Evolutionary conservation across 805 yeast species (phyloP).

Genomic region (Grigorovia humatica): DNA sequence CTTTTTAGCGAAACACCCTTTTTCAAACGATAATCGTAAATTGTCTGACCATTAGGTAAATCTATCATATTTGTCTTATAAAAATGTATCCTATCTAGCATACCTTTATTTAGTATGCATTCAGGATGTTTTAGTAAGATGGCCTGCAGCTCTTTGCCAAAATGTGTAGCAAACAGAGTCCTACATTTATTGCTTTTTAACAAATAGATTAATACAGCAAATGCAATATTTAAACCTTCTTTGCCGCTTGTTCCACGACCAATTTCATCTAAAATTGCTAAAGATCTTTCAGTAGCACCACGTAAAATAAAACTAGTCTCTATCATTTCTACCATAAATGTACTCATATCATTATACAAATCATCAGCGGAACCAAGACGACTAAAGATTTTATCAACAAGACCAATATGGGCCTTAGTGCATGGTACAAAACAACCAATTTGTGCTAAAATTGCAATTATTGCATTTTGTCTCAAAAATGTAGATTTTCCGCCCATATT

Average conservation of each 20-base stretch:
- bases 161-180: constrained; percentile 85
- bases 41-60: constrained; percentile 15
- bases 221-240: constrained; percentile 83
- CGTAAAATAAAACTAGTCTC: constrained; percentile 65
- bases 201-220: constrained; percentile 55
- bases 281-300: constrained; percentile 54
- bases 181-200: constrained; percentile 48
- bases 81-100: constrained; percentile 11
- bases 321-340: constrained; percentile 88
- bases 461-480: constrained; percentile 61
- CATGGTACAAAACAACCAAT: constrained; percentile 71
- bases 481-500: constrained; percentile 85
- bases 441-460: constrained; percentile 59
- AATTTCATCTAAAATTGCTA: constrained; percentile 77
- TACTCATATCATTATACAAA: constrained; percentile 65
- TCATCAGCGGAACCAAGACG: constrained; percentile 83
- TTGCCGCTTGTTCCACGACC: constrained; percentile 82
- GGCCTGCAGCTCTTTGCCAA: constrained; percentile 43
- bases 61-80: constrained; percentile 21
- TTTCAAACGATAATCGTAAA: constrained; percentile 43
- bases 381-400: constrained; percentile 71
- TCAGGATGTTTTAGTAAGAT: constrained; percentile 28
- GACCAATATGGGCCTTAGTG: constrained; percentile 47
- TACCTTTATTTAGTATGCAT: constrained; percentile 3
- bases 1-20: constrained; percentile 67